phyloP scores from a whole-genome alignment of 768 basidiomycete genomes.

The Hysterangium stoloniferum region DNA sequence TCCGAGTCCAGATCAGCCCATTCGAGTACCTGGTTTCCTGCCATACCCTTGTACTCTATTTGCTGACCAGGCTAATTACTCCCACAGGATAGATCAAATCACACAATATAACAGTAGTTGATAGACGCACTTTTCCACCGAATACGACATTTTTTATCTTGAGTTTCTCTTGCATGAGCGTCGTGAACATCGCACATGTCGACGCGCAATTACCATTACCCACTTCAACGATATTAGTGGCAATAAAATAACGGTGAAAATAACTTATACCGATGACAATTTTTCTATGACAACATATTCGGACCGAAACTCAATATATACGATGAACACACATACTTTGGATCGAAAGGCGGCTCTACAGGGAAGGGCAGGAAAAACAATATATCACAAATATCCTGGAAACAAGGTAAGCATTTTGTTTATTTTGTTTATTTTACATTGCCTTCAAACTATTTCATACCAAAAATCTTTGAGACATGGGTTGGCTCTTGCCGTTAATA shows the following conservation, averaged over 20 bases:
- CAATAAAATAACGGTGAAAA: neutral
- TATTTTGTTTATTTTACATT: too few relatives aligned
- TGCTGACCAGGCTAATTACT: slow-evolving; percentile 30
- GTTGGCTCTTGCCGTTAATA: slow-evolving; percentile 37
- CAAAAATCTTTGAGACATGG: slow-evolving; percentile 43
- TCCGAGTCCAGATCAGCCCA: slow-evolving; percentile 54
- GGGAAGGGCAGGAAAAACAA: slow-evolving; percentile 30
- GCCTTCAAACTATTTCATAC: too few relatives aligned
- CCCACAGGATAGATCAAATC: neutral
- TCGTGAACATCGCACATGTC: slow-evolving; percentile 58
- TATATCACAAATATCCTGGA: slow-evolving; percentile 28
- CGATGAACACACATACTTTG: slow-evolving; percentile 24
- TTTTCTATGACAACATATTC: neutral
- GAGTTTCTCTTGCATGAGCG: slow-evolving; percentile 51
- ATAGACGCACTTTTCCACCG: slow-evolving; percentile 34
- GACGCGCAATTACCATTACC: slow-evolving; percentile 40
- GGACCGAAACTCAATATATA: neutral
- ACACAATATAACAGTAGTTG: neutral
- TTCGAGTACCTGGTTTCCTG: slow-evolving; percentile 56
- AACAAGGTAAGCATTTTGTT: neutral
- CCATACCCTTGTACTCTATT: slow-evolving; percentile 44
- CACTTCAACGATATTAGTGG: slow-evolving; percentile 23
- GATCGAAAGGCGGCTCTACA: slow-evolving; percentile 37
- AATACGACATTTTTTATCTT: slow-evolving; percentile 46
- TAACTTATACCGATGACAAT: neutral